phyloP scores from a whole-genome alignment of 1,284 basidiomycete genomes.

The Earliella scabrosa region DNA sequence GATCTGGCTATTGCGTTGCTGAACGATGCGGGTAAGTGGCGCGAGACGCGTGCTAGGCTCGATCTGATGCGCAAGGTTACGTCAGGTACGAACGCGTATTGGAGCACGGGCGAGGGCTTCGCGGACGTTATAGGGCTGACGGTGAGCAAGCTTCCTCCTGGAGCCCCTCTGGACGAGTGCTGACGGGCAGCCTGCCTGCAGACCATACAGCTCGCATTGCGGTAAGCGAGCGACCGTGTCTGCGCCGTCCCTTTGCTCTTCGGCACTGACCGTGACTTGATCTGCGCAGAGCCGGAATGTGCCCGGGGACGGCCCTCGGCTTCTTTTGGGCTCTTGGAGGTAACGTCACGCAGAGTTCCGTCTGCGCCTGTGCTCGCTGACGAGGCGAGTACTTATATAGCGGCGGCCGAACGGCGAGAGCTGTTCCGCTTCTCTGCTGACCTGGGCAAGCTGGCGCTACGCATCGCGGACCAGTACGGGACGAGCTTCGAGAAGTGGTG shows the following conservation, averaged over 20 bases:
- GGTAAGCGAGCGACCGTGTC: slow-evolving; percentile 40
- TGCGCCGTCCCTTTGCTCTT: background rate
- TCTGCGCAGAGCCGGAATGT: slow-evolving; percentile 59
- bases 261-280: background rate
- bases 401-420: slow-evolving; percentile 61
- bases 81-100: slow-evolving; percentile 67
- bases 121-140: slow-evolving; percentile 67
- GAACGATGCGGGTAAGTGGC: slow-evolving; percentile 62
- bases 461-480: slow-evolving; percentile 65
- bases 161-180: background rate
- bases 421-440: slow-evolving; percentile 69
- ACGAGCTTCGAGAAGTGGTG: slow-evolving; percentile 70
- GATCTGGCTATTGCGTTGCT: slow-evolving; percentile 67
- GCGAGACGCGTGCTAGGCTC: background rate
- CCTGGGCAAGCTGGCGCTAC: slow-evolving; percentile 65
- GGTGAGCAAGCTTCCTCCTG: slow-evolving; percentile 42
- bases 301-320: slow-evolving; percentile 65
- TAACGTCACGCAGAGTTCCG: slow-evolving; percentile 28
- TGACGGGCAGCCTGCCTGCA: slow-evolving; percentile 28
- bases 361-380: background rate
- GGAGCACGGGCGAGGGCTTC: slow-evolving; percentile 62
- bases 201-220: slow-evolving; percentile 68
- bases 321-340: slow-evolving; percentile 75
- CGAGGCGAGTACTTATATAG: slow-evolving; percentile 36
- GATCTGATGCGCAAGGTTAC: slow-evolving; percentile 9